Percentiles rank a stretch among this genome's conserved stretches.
Evolutionary conservation across 2,329 filamentous ascomycete genomes (phyloP).

Genomic region (Ophiostoma ulmi): DNA sequence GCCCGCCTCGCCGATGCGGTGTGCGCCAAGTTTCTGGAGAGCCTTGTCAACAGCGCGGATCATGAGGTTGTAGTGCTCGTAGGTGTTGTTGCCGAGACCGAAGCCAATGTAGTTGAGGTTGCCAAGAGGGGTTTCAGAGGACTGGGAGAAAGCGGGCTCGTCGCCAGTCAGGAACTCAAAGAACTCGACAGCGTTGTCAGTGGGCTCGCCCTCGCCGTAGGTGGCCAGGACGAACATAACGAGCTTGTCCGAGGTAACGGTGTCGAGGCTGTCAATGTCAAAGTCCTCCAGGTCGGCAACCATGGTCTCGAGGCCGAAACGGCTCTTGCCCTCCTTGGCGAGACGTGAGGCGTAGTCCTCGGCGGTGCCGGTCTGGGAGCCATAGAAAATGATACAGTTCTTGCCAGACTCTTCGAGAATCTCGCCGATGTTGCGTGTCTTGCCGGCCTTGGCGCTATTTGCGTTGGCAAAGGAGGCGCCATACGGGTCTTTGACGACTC

Average conservation of each 20-base stretch:
- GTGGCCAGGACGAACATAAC: constrained; percentile 95
- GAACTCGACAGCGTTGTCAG: constrained; percentile 97
- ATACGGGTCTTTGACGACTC: constrained; percentile 81
- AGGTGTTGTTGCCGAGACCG: constrained; percentile 97
- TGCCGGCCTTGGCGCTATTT: constrained; percentile 67
- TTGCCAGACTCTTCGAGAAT: constrained; percentile 94
- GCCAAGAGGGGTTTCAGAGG: constrained; percentile 64
- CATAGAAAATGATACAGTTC: constrained; percentile 98
- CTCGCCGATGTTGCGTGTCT: constrained; percentile 87
- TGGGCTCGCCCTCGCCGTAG: constrained; percentile 96
- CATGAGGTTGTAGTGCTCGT: constrained; percentile 99
- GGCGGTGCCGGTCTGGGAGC: constrained; percentile 95
- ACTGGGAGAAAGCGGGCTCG: constrained; percentile 73
- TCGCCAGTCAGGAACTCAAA: constrained; percentile 91
- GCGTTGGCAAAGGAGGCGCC: constrained; percentile 66
- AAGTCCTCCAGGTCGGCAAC: constrained; percentile 97
- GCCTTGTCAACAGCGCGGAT: constrained; percentile 84
- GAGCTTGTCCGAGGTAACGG: constrained; percentile 82
- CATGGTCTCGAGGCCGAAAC: constrained; percentile 96
- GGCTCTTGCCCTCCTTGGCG: constrained; percentile 93
- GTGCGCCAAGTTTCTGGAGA: constrained; percentile 74
- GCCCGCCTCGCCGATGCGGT: constrained; percentile 78
- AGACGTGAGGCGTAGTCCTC: constrained; percentile 96
- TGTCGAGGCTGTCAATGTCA: constrained; percentile 90
- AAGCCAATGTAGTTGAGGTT: constrained; percentile 93